Evolutionary conservation across 2,329 filamentous ascomycete genomes (phyloP).

Genomic region (Arthroderma sp.): DNA sequence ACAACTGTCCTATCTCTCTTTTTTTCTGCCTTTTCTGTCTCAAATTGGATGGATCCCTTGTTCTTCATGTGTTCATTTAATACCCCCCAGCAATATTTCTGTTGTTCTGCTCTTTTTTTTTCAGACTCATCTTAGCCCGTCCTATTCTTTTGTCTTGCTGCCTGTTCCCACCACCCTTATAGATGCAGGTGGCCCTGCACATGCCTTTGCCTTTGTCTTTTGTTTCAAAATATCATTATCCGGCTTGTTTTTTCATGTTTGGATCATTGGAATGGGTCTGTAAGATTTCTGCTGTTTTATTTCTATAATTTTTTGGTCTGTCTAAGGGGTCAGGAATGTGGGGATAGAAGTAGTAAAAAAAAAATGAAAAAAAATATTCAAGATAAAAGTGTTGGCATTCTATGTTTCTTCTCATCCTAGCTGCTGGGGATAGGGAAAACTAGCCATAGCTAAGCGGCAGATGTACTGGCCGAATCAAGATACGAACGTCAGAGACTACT

Average conservation of each 20-base stretch:
- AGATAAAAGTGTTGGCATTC: background rate
- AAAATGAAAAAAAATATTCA: background rate
- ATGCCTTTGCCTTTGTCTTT: background rate
- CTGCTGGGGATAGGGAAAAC: too few relatives aligned
- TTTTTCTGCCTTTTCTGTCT: background rate
- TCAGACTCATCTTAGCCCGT: background rate
- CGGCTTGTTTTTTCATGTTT: background rate
- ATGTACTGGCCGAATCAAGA: too few relatives aligned
- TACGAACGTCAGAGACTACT: too few relatives aligned
- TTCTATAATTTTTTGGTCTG: background rate
- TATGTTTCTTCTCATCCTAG: background rate
- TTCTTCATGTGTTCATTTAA: slow-evolving; percentile 1
- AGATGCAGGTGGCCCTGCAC: background rate
- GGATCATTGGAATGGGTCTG: background rate
- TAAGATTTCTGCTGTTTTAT: slow-evolving; percentile 2
- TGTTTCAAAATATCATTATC: background rate
- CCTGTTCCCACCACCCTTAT: background rate
- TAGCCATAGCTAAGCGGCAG: too few relatives aligned
- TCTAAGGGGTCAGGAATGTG: background rate
- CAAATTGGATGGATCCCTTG: slow-evolving; percentile 5
- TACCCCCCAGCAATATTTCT: slow-evolving; percentile 1
- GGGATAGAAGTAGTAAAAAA: background rate
- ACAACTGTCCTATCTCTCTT: background rate
- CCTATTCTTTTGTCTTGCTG: background rate
- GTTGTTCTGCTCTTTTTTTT: background rate